Conservation (phyloP, 2,329 filamentous ascomycete species). For the Fusarium chuoi region DNA sequence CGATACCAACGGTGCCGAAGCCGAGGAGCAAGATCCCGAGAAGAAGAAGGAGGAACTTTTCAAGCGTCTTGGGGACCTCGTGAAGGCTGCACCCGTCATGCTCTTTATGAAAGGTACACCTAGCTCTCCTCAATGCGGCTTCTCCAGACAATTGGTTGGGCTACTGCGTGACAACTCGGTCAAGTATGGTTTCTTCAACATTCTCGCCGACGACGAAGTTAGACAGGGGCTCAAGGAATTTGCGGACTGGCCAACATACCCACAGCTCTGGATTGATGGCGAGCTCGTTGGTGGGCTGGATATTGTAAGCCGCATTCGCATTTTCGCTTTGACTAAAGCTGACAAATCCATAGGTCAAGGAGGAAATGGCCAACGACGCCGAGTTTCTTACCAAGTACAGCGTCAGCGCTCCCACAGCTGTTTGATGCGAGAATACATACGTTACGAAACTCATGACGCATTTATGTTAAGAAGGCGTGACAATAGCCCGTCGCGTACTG, state of each 20-base stretch:
- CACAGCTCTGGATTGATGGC: slow-evolving; percentile 91
- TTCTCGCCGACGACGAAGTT: slow-evolving; percentile 96
- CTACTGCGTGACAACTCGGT: slow-evolving; percentile 89
- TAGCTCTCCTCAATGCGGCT: slow-evolving; percentile 87
- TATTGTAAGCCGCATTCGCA: slow-evolving; percentile 75
- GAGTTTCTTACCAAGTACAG: slow-evolving; percentile 84
- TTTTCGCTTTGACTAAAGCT: slow-evolving; percentile 17
- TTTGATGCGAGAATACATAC: slow-evolving; percentile 41
- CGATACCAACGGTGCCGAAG: slow-evolving; percentile 51
- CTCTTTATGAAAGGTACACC: slow-evolving; percentile 99
- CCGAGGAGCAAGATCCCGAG: slow-evolving; percentile 63
- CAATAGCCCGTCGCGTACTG: not conserved
- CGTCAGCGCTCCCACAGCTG: slow-evolving; percentile 57
- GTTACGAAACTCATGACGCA: slow-evolving; percentile 12
- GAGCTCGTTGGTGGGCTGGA: slow-evolving; percentile 94
- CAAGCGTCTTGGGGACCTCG: slow-evolving; percentile 81
- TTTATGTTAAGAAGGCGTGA: slow-evolving; percentile 19
- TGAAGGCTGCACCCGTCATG: slow-evolving; percentile 97
- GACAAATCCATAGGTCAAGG: slow-evolving; percentile 76
- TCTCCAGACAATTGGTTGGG: slow-evolving; percentile 88
- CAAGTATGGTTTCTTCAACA: slow-evolving; percentile 99
- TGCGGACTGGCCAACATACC: slow-evolving; percentile 98
- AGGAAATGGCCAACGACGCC: slow-evolving; percentile 85
- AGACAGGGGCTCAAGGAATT: slow-evolving; percentile 95
- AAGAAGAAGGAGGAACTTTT: slow-evolving; percentile 86